Conservation (phyloP, 1,284 basidiomycete species). For the Fereydounia khargensis region DNA sequence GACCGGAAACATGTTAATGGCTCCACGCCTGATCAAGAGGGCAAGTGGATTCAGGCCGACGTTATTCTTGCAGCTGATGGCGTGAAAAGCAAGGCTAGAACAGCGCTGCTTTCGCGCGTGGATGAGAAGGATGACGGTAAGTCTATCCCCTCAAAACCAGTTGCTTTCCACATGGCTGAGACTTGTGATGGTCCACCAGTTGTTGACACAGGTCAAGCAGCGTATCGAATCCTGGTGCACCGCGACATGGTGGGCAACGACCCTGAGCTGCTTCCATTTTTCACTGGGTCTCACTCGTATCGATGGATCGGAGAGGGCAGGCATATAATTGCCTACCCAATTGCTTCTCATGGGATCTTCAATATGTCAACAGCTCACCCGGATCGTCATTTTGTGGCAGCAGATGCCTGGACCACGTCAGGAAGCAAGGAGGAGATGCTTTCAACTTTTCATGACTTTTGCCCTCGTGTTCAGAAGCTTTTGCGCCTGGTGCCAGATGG, state of each 20-base stretch:
- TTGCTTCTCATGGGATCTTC: constrained; percentile 52
- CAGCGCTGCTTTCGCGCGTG: constrained; percentile 48
- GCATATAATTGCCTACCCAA: constrained; percentile 59
- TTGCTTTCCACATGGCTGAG: neutral
- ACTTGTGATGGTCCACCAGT: constrained; percentile 15
- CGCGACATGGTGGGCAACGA: constrained; percentile 53
- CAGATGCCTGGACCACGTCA: constrained; percentile 54
- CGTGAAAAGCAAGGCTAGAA: constrained; percentile 54
- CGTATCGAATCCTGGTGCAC: constrained; percentile 58
- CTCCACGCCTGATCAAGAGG: constrained; percentile 2
- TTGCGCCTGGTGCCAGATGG: constrained; percentile 55
- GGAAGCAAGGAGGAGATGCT: constrained; percentile 57
- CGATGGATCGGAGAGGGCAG: constrained; percentile 59
- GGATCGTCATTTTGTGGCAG: constrained; percentile 54
- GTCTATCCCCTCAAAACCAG: neutral
- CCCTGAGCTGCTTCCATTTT: constrained; percentile 57
- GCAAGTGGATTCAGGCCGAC: constrained; percentile 55
- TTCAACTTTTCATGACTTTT: constrained; percentile 55
- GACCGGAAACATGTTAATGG: constrained; percentile 7
- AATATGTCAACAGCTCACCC: constrained; percentile 59
- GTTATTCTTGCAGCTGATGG: constrained; percentile 58
- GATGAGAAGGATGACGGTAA: constrained; percentile 50
- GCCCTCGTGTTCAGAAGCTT: constrained; percentile 57
- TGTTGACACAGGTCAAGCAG: constrained; percentile 59
- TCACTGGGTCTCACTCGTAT: constrained; percentile 51